Base-by-base conservation (phyloP, 1,139 yeast species). In the Sporopachydermia cereana region DNA sequence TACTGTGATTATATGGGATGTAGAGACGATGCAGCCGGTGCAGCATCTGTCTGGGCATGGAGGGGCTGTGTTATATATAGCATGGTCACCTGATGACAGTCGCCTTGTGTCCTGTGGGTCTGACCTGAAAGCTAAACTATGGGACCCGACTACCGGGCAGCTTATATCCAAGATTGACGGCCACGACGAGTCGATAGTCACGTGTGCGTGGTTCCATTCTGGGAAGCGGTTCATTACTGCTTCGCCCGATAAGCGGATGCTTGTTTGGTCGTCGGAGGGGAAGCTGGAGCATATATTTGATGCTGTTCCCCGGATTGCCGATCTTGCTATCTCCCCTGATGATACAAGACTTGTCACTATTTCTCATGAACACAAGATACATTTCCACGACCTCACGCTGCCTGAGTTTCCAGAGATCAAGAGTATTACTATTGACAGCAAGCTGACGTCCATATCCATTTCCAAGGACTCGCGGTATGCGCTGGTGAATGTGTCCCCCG, bases 11-110 rank as follows among this genome's bases (percentile, higher is more conserved):
- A 68, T 88, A 17, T 85, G 85, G 64, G 83, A 80, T 57, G 85
- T 81, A 1, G 56, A 63, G 3, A 64, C 74, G 41, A 51, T 48
- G 41, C 43, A 45, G 17, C 44, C 45, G 24, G 17, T 48, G 25
- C 45, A 36, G 30, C 43, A 29, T 20, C 60, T 76, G 7, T 56
- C 57, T 3, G 78, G 76, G 2, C 80, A 76, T 51, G 61, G 63
- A 0, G 77, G 74, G 49, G 79, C 89, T 1, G 79, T 88, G 2
- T 69, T 84, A 34, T 79, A 78, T 51, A 60, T 83, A 54, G 67
- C 79, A 58, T 79, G 95, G 84, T 85, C 89, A 9, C 79, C 80
- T 0, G 75, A 78, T 49, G 89, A 84, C 54, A 61, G 69, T n/a
- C 74, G 72, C 52, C 55, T 85, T 30, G 74, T 85, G 16, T 73